Base-by-base conservation (phyloP, 164 flowering plant genomes). In the Dillenia turbinata region DNA sequence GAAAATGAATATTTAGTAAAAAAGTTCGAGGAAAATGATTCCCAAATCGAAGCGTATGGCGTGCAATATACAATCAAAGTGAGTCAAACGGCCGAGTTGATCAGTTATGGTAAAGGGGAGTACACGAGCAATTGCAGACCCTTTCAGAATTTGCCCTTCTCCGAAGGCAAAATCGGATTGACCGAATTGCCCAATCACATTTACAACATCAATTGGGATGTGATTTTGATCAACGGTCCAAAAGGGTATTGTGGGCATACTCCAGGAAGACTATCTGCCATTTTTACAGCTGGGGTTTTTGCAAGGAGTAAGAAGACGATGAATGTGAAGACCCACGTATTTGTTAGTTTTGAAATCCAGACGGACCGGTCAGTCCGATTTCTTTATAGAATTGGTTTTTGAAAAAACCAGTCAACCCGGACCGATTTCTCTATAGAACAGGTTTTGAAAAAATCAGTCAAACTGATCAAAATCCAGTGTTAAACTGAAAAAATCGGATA, bases 11-110 rank as follows among this genome's bases (percentile, higher is more conserved):
- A 71, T 74, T 66, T 64, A 48, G 70, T 89, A 50, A 66, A 83
- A 9, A 53, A 50, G 13, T 66, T 81, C 66, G 96, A 91, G 49
- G 71, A 82, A 57, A 66, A 59, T 22, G 78, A 85, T 57, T 85
- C 87, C 2, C 77, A 65, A 2, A 63, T 88, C 44, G 99, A 94
- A 62, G 96, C 86, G 1, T 94, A 91, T 78, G 96, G 91, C 61
- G 85, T 94, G 0, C 87, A 78, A 47, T 94, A 75, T 88, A 75
- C 81, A 13, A 86, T 84, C 16, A 74, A 66, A 16, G 85, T 81
- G 8, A 58, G 59, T 43, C 69, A 82, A 5, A 13, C 61, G 17
- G 9, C 61, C n/a, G 63, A 60, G 24, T 49, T 81, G 4, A 22
- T 82, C 19, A 12, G 56, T 8, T 33, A 61, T 15, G 71, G 74